These are phyloP conservation scores for Buddleja alternifolia DNA, from an alignment of 257 asterid species.

Conservation along the genomic window DNA sequence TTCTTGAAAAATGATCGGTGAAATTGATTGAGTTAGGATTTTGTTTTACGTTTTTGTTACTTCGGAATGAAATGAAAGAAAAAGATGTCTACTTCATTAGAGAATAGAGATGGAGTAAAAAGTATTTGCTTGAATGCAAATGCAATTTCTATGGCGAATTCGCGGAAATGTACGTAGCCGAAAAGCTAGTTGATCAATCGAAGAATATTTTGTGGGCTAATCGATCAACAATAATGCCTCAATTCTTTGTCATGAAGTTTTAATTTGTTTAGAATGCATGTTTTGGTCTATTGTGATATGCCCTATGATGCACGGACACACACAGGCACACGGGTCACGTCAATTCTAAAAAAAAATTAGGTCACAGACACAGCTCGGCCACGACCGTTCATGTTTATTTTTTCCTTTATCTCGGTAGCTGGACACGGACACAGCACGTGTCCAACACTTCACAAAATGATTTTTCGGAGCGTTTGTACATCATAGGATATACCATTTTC, in stretches of 20 bases:
- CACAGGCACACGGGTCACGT: no score
- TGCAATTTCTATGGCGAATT: background rate
- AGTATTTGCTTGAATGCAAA: background rate
- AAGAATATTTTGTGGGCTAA: background rate
- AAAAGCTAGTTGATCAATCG: background rate
- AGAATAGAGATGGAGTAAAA: background rate
- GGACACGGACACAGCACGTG: no score
- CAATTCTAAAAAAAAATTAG: no score
- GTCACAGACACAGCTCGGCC: no score
- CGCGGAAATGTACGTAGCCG: slow-evolving; percentile 10
- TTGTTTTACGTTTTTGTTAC: background rate
- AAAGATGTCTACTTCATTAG: background rate
- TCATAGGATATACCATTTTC: no score
- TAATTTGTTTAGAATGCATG: slow-evolving; percentile 5
- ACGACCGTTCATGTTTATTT: no score
- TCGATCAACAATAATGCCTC: background rate
- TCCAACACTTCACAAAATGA: no score
- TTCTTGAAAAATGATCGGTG: background rate
- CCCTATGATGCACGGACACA: no score
- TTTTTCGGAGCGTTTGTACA: no score
- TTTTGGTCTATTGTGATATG: background rate
- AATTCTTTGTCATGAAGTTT: background rate
- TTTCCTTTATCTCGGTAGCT: no score
- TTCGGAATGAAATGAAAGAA: background rate
- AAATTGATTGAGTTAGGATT: background rate